phyloP scores from a whole-genome alignment of 345 rosid genomes.

The Salix dunnii region DNA sequence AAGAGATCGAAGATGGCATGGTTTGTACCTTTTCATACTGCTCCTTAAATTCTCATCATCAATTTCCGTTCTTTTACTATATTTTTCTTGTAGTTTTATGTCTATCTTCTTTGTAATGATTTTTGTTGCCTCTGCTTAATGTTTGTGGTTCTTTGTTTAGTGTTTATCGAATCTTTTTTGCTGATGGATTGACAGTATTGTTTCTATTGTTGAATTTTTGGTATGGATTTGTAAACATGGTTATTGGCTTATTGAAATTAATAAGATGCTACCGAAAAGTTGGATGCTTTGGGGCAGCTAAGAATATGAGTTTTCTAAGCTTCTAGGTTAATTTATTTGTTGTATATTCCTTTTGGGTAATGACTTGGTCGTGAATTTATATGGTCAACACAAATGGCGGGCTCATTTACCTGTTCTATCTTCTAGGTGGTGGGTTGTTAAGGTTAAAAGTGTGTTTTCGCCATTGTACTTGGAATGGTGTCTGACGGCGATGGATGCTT shows the following conservation, averaged over 20 bases:
- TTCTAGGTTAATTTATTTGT: neutral
- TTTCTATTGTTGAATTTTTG: neutral
- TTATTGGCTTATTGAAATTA: neutral
- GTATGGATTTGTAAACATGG: neutral
- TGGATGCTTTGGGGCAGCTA: neutral
- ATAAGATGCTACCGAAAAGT: neutral
- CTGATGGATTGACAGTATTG: neutral
- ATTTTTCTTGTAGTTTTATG: neutral
- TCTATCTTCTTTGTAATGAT: neutral
- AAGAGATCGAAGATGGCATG: conserved; percentile 97
- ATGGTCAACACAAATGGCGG: neutral
- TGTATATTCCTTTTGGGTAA: neutral
- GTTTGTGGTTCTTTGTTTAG: neutral
- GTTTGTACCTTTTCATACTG: conserved; percentile 87
- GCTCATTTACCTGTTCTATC: neutral
- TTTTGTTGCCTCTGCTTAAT: neutral
- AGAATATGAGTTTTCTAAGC: neutral
- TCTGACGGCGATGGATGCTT: neutral
- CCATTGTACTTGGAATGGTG: neutral
- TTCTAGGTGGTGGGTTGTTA: neutral
- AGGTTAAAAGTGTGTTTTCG: neutral
- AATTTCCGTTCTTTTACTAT: neutral
- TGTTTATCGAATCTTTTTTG: neutral
- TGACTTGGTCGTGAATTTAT: neutral
- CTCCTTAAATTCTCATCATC: neutral